Evolutionary conservation across 306 rosid species (phyloP), one percentile per base, ranked within the genome.

Genomic region (Crataegus laevigata): DNA sequence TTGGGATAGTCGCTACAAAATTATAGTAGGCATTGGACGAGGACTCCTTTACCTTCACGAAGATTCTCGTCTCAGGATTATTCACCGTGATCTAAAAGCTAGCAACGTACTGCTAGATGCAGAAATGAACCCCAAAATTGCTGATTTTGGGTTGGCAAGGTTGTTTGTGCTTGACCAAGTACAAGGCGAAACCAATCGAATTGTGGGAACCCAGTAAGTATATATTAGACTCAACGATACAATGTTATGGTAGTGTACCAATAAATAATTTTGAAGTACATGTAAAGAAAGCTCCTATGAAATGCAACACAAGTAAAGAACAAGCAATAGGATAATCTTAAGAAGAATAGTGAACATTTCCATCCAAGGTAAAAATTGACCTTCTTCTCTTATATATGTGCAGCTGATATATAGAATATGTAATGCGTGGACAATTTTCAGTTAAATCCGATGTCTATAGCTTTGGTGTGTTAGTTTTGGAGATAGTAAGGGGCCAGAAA

Each of bases 201-300:
- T 70, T 51, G 62, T 51, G 1, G 74, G 74, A 1, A 70, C 74
- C 10, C 47, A 69, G 60, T 69, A 69, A 69, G 73, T 45, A n/a
- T n/a, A n/a, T n/a, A 17, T 3, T 40, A 40, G 3, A 40, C 43
- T 10, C 40, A 36, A 36, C 6, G 40, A 36, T 36, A 36, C 40
- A 36, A 40, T 40, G 43, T 9, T 40, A 40, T 9, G 43, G 40
- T 36, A 40, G 43, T 9, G 12, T 10, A 40, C 43, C 43, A 0
- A 40, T 40, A 40, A 0, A 40, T 40, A 40, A 40, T 40, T 40
- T 36, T 36, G 40, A 36, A 36, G 40, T 36, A 9, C 40, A 36
- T 8, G 43, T 40, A 40, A 40, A 40, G 12, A 40, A 40, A 40
- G 11, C 12, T 10, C 12, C 8, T 15, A 50, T 5, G 19, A 50